phyloP scores from a whole-genome alignment of 768 basidiomycete genomes.

The Melanogaster broomeanus region DNA sequence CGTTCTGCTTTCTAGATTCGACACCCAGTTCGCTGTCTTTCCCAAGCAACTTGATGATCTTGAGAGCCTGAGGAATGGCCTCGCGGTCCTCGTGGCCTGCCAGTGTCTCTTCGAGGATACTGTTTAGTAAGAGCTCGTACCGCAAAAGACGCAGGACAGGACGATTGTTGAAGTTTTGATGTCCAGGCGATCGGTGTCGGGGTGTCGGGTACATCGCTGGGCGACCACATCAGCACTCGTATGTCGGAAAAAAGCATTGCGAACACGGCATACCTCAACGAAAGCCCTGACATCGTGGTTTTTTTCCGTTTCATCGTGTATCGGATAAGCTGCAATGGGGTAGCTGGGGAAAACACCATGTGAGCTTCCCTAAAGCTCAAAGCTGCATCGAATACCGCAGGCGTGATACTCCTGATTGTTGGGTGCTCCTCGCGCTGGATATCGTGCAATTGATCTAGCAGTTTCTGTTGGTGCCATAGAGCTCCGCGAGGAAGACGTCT shows the following conservation, averaged over 20 bases:
- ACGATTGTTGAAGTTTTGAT: conserved; percentile 94
- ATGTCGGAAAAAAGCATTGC: neutral
- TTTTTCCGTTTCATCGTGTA: conserved; percentile 84
- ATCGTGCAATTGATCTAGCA: conserved; percentile 81
- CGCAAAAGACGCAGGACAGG: conserved; percentile 89
- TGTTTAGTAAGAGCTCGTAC: conserved; percentile 82
- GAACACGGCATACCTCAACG: conserved; percentile 61
- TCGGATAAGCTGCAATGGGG: conserved; percentile 85
- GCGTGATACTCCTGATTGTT: conserved; percentile 74
- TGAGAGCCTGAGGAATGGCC: conserved; percentile 84
- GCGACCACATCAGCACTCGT: conserved; percentile 2
- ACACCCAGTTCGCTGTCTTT: conserved; percentile 90
- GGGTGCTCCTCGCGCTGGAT: conserved; percentile 91
- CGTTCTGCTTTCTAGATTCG: conserved; percentile 81
- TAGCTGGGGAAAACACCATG: conserved; percentile 92
- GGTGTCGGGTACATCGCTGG: conserved; percentile 58
- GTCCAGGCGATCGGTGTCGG: conserved; percentile 79
- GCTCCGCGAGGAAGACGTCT: conserved; percentile 80
- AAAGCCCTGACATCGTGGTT: conserved; percentile 82
- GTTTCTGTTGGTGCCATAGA: conserved; percentile 73
- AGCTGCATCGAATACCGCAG: conserved; percentile 83
- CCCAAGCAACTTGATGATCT: conserved; percentile 82
- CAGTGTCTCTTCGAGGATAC: conserved; percentile 75
- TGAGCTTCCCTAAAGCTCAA: conserved; percentile 92
- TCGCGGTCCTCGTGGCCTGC: conserved; percentile 78